phyloP scores from a whole-genome alignment of 1,284 basidiomycete species.

The Tilletia setariae region DNA sequence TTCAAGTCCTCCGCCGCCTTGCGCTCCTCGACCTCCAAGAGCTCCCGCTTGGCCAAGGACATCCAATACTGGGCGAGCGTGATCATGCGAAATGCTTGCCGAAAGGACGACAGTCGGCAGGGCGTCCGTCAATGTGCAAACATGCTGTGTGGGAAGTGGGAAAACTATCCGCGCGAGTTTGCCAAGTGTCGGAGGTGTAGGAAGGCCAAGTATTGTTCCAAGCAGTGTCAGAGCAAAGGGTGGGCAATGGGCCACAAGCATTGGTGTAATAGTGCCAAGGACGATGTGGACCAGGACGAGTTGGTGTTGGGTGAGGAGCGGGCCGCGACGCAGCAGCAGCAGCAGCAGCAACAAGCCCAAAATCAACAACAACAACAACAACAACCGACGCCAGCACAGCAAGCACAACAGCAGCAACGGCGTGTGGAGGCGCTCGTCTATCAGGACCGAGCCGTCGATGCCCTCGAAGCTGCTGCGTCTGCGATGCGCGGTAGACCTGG shows the following conservation, averaged over 20 bases:
- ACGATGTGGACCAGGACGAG: conserved; percentile 2
- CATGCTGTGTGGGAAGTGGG: conserved; percentile 86
- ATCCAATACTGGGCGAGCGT: conserved; percentile 99
- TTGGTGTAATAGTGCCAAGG: conserved; percentile 48
- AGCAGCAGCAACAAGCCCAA: not conserved
- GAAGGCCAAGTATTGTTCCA: conserved; percentile 98
- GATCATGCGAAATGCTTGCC: conserved; percentile 97
- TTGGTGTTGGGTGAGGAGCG: not conserved
- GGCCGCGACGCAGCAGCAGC: not conserved
- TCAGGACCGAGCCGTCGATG: no score
- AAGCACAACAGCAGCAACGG: no score
- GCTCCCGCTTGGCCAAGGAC: conserved; percentile 75
- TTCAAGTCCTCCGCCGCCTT: conserved; percentile 82
- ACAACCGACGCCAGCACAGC: no score
- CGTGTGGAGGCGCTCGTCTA: no score
- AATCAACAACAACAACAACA: no score
- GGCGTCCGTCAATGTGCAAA: conserved; percentile 97
- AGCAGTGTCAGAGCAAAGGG: conserved; percentile 92
- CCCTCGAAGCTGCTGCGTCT: no score
- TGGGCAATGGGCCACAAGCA: conserved; percentile 95
- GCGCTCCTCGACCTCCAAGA: conserved; percentile 54
- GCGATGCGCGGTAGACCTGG: no score
- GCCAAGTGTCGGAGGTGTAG: conserved; percentile 93
- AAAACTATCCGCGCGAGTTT: conserved; percentile 87
- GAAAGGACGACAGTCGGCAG: conserved; percentile 79